Evolutionary conservation across 2,329 filamentous ascomycete species (phyloP).

Genomic region (Aspergillus sp.): DNA sequence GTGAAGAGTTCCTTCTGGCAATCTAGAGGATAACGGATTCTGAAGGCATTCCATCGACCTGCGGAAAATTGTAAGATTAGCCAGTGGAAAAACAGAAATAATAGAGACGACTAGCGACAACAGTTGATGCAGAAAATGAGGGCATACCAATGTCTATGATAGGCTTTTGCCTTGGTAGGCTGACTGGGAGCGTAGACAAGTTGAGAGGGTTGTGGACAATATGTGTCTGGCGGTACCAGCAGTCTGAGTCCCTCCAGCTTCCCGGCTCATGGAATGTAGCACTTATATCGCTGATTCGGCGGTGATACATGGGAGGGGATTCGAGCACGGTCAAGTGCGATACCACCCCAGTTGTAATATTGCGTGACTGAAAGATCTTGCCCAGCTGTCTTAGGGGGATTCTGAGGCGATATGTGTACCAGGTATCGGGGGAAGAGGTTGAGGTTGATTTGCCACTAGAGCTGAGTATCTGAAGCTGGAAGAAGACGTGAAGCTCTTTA

Average conservation of each 20-base stretch:
- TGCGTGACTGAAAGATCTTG: conserved; percentile 38
- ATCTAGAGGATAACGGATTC: conserved; percentile 49
- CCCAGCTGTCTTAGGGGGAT: conserved; percentile 49
- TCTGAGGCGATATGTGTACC: conserved; percentile 44
- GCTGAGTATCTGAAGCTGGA: conserved; percentile 39
- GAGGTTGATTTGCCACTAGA: conserved; percentile 2
- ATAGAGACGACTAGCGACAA: not conserved
- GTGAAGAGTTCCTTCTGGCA: conserved; percentile 38
- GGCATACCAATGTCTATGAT: conserved; percentile 61
- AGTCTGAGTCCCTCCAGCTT: conserved; percentile 58
- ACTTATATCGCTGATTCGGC: conserved; percentile 36
- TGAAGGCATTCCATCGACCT: conserved; percentile 66
- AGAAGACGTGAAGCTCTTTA: conserved; percentile 50
- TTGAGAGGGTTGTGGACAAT: conserved; percentile 52
- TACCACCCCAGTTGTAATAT: conserved; percentile 18
- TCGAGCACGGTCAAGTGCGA: conserved; percentile 44
- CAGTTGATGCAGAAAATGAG: not conserved
- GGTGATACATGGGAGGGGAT: conserved; percentile 49
- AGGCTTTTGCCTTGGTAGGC: conserved; percentile 52
- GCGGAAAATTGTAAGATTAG: conserved; percentile 8
- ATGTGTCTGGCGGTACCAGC: conserved; percentile 66
- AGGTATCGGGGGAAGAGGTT: not conserved
- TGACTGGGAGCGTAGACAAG: conserved; percentile 41
- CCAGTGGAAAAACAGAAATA: not conserved
- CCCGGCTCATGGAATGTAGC: conserved; percentile 46